Evolutionary conservation across 1,284 basidiomycete species (phyloP).

Genomic region (Tylopilus microsporus): DNA sequence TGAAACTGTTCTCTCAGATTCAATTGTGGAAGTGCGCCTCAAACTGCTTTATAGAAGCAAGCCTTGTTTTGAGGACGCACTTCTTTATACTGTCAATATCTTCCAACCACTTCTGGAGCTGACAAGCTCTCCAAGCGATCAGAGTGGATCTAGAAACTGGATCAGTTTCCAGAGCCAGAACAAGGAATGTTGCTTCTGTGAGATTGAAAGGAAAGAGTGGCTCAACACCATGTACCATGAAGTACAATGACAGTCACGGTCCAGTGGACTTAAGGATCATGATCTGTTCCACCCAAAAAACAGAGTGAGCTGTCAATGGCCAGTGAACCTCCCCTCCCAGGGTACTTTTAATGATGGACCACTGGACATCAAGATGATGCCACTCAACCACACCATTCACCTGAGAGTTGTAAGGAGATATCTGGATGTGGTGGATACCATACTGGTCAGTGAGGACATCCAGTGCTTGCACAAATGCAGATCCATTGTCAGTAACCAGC

Average conservation of each 20-base stretch:
- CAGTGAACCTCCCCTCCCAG: not conserved
- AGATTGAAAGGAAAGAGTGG: not conserved
- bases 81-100: not conserved
- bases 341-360: not conserved
- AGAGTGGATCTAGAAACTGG: too few relatives aligned
- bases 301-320: not conserved
- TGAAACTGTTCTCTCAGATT: not conserved
- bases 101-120: not conserved
- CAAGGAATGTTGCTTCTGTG: not conserved
- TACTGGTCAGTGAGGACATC: not conserved
- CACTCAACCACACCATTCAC: too few relatives aligned
- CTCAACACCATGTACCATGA: too few relatives aligned
- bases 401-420: not conserved
- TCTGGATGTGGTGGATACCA: not conserved
- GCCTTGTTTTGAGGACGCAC: not conserved
- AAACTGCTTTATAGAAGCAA: not conserved
- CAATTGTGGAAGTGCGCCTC: not conserved
- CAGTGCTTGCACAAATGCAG: too few relatives aligned
- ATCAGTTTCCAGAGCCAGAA: too few relatives aligned
- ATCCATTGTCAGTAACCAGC: too few relatives aligned
- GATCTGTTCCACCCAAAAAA: not conserved
- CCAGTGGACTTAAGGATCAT: not conserved
- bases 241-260: too few relatives aligned
- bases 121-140: too few relatives aligned
- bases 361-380: not conserved